phyloP scores from a whole-genome alignment of 352 stramenopile genomes.

The Pythium oligandrum region DNA sequence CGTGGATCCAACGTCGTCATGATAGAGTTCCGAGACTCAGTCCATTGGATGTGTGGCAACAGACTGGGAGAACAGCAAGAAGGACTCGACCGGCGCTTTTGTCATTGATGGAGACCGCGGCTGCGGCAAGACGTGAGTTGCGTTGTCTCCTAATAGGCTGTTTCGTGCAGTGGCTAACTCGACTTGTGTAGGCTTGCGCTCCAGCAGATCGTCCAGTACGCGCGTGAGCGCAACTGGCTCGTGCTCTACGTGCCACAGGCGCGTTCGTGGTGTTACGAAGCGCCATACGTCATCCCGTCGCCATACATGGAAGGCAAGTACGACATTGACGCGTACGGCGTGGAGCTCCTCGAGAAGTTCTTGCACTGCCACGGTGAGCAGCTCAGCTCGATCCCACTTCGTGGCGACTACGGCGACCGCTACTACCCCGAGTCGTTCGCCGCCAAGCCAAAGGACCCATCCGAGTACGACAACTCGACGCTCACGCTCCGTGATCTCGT shows the following conservation, averaged over 20 bases:
- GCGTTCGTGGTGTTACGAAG: constrained; percentile 73
- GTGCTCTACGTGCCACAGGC: constrained; percentile 79
- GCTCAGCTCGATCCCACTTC: constrained; percentile 51
- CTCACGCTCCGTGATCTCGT: constrained; percentile 79
- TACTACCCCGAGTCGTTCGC: constrained; percentile 75
- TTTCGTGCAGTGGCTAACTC: neutral
- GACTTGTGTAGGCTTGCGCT: constrained; percentile 46
- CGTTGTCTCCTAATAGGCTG: neutral
- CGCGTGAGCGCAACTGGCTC: constrained; percentile 81
- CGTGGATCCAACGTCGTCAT: no score
- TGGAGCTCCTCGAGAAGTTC: constrained; percentile 77
- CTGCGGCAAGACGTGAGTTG: constrained; percentile 57
- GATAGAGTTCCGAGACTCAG: no score
- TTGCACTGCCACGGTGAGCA: constrained; percentile 73
- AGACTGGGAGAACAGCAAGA: constrained; percentile 66
- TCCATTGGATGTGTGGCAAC: neutral
- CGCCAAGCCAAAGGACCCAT: constrained; percentile 65
- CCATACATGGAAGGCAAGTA: constrained; percentile 76
- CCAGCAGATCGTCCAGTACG: constrained; percentile 86
- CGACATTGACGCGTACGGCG: constrained; percentile 79
- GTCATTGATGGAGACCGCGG: constrained; percentile 81
- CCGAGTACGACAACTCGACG: constrained; percentile 44
- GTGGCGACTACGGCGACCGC: constrained; percentile 66
- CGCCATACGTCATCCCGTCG: constrained; percentile 83
- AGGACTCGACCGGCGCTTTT: constrained; percentile 40